These are phyloP conservation scores for Hura crepitans DNA, from an alignment of 441 rosid genomes.

Conservation along the genomic window DNA sequence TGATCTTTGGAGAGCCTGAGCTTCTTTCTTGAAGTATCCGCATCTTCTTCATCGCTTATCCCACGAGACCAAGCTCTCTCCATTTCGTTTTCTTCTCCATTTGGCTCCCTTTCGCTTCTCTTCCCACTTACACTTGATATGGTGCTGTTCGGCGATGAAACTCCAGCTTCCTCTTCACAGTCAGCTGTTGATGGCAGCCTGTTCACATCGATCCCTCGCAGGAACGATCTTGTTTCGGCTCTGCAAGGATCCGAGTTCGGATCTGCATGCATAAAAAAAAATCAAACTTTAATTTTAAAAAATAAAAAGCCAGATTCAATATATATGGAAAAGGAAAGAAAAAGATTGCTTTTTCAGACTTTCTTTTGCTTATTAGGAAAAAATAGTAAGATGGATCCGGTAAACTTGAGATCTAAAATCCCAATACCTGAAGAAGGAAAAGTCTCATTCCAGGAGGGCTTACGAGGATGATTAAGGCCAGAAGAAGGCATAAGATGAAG, in stretches of 20 bases:
- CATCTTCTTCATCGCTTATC: conserved; percentile 79
- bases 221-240: conserved; percentile 48
- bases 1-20: conserved; percentile 89
- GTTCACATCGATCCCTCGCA: conserved; percentile 84
- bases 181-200: conserved; percentile 53
- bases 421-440: conserved; percentile 52
- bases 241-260: conserved; percentile 51
- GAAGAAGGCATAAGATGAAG: conserved; percentile 45
- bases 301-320: no score
- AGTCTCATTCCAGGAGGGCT: conserved; percentile 47
- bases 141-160: conserved; percentile 86
- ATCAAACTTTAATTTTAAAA: not conserved
- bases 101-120: conserved; percentile 72
- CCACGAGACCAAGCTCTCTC: conserved; percentile 69
- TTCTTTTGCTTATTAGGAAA: conserved; percentile 19
- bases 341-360: not conserved
- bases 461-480: conserved; percentile 27
- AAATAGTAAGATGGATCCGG: conserved; percentile 27
- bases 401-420: not conserved
- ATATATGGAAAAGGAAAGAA: no score
- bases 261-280: conserved; percentile 45
- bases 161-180: conserved; percentile 77
- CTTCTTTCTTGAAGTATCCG: conserved; percentile 77
- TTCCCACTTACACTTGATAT: conserved; percentile 82
- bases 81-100: conserved; percentile 53